phyloP scores from a whole-genome alignment of 495 filamentous ascomycete species.

The Jackrogersella minutella region DNA sequence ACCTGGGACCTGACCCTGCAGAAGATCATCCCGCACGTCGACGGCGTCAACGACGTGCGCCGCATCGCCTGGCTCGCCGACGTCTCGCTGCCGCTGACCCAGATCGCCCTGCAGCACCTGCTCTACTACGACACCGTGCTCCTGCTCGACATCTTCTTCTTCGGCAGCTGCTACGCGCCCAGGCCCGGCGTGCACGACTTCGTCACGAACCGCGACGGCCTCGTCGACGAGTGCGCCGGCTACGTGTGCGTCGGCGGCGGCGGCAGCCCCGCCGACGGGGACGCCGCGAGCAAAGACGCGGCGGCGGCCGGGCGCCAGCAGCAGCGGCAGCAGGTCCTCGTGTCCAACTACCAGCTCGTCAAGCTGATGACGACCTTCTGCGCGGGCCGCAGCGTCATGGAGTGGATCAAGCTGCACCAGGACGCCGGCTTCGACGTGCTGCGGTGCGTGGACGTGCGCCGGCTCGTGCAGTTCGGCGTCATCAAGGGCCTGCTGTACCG shows the following conservation, averaged over 20 bases:
- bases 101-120: slow-evolving; percentile 84
- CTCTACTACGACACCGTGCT: slow-evolving; percentile 89
- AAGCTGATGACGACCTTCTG: slow-evolving; percentile 79
- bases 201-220: slow-evolving; percentile 68
- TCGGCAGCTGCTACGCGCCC: slow-evolving; percentile 86
- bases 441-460: slow-evolving; percentile 79
- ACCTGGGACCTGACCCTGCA: slow-evolving; percentile 94
- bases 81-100: slow-evolving; percentile 81
- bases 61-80: slow-evolving; percentile 85
- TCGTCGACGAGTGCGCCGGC: slow-evolving; percentile 84
- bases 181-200: slow-evolving; percentile 78
- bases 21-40: slow-evolving; percentile 80
- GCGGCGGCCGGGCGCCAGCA: slow-evolving; percentile 14
- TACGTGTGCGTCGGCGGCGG: slow-evolving; percentile 66
- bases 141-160: slow-evolving; percentile 92
- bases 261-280: not conserved
- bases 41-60: slow-evolving; percentile 87
- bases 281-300: not conserved
- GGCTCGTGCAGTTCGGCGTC: slow-evolving; percentile 93
- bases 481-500: slow-evolving; percentile 96
- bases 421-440: slow-evolving; percentile 65
- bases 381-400: slow-evolving; percentile 78
- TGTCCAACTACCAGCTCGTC: slow-evolving; percentile 64
- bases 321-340: slow-evolving; percentile 40
- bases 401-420: slow-evolving; percentile 79